These are phyloP conservation scores for Hypholoma sublateritium DNA, from an alignment of 768 basidiomycete genomes.

Conservation along the genomic window DNA sequence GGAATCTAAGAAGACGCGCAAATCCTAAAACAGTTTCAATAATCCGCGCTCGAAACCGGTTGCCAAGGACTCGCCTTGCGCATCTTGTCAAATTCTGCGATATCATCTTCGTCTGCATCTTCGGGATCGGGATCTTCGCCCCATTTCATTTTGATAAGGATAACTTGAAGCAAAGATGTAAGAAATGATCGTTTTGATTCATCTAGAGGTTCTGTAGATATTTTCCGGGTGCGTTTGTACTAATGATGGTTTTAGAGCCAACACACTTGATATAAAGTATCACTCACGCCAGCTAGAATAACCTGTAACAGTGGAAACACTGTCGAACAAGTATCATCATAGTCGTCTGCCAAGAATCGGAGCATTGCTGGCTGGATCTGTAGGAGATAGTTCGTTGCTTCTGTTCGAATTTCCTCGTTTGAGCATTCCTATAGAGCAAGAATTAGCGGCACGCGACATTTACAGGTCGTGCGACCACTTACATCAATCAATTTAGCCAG, in stretches of 20 bases:
- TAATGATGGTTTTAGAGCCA: slow-evolving; percentile 27
- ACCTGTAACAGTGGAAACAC: slow-evolving; percentile 80
- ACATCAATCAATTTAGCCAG: slow-evolving; percentile 85
- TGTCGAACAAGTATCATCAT: slow-evolving; percentile 86
- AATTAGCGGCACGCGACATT: slow-evolving; percentile 10
- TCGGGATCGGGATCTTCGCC: slow-evolving; percentile 74
- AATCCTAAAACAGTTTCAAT: slow-evolving; percentile 52
- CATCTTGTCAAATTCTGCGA: slow-evolving; percentile 77
- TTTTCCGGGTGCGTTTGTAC: slow-evolving; percentile 79
- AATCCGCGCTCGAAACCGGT: not conserved
- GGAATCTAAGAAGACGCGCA: slow-evolving; percentile 85
- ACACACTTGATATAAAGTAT: not conserved
- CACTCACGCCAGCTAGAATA: slow-evolving; percentile 70
- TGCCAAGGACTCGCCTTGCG: slow-evolving; percentile 60
- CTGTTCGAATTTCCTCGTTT: slow-evolving; percentile 57
- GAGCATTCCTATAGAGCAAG: slow-evolving; percentile 49
- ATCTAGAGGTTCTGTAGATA: slow-evolving; percentile 60
- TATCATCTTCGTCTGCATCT: slow-evolving; percentile 88
- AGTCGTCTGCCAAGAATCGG: slow-evolving; percentile 85
- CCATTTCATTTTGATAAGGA: slow-evolving; percentile 91
- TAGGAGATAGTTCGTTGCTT: slow-evolving; percentile 62
- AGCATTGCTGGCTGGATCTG: slow-evolving; percentile 81
- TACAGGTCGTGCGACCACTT: slow-evolving; percentile 26
- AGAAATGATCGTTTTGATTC: slow-evolving; percentile 76
- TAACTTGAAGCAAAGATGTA: slow-evolving; percentile 69